These are phyloP conservation scores for Eutrema salsugineum DNA, from an alignment of 441 rosid genomes.

Conservation along the genomic window DNA sequence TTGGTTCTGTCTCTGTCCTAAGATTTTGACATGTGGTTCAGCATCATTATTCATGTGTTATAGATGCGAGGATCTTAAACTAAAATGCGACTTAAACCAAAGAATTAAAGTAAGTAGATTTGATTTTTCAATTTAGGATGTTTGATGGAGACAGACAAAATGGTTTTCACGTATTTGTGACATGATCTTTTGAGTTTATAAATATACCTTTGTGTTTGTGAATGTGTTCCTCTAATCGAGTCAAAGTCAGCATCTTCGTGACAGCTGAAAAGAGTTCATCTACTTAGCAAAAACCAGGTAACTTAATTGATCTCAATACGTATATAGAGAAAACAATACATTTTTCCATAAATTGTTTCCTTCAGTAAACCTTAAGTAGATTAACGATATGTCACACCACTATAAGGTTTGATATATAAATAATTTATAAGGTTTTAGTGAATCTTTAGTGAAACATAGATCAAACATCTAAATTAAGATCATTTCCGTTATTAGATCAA, in stretches of 20 bases:
- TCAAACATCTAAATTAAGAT: neutral
- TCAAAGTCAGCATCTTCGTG: neutral
- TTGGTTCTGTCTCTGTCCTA: constrained; percentile 13
- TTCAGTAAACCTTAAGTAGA: no score
- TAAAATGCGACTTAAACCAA: neutral
- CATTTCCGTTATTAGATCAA: neutral
- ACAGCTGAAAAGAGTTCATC: neutral
- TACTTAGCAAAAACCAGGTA: neutral
- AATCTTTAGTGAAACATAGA: neutral
- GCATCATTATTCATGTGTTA: neutral
- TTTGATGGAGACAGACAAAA: constrained; percentile 15
- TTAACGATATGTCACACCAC: no score
- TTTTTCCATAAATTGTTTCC: no score
- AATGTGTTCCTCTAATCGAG: neutral
- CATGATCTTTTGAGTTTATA: neutral
- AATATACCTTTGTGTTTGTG: neutral
- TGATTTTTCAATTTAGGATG: neutral
- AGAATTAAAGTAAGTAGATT: neutral
- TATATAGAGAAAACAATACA: no score
- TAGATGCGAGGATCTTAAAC: neutral
- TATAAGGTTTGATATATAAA: neutral
- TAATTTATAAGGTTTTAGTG: neutral
- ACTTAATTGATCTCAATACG: no score
- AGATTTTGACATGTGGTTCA: constrained; percentile 25
- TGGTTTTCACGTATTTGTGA: constrained; percentile 27